A percentile compares a stretch with the other conserved stretches of the same genome.
Conservation (phyloP, 169 alveolate species). For the Ophryocystis elektroscirrha region DNA sequence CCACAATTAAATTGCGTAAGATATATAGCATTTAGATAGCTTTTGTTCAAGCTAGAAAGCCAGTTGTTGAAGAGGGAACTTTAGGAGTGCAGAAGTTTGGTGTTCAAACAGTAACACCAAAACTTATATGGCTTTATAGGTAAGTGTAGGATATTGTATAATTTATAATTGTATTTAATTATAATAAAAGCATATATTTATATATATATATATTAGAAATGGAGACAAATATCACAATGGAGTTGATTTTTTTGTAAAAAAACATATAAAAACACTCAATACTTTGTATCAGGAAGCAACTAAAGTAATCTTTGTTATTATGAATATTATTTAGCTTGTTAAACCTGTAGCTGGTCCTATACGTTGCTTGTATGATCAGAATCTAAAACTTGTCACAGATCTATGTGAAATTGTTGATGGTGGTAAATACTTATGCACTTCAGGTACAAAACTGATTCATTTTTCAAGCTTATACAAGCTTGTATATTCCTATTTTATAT, state of each 20-base stretch:
- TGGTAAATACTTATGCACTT: constrained; percentile 54
- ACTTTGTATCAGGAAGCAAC: constrained; percentile 40
- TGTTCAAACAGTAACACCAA: constrained; percentile 46
- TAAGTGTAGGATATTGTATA: too few relatives aligned
- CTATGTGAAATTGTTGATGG: constrained; percentile 54
- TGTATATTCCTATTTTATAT: too few relatives aligned
- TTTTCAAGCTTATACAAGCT: too few relatives aligned
- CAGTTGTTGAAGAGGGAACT: constrained; percentile 34
- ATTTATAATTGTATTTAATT: too few relatives aligned
- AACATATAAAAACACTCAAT: constrained; percentile 38
- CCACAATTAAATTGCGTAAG: constrained; percentile 17
- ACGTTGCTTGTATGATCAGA: constrained; percentile 50
- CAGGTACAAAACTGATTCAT: too few relatives aligned
- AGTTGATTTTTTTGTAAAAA: constrained; percentile 40
- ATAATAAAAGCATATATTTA: too few relatives aligned
- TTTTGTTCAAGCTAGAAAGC: constrained; percentile 1
- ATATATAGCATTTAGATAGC: background rate
- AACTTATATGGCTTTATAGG: constrained; percentile 54
- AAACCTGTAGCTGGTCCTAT: constrained; percentile 59
- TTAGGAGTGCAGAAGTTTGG: constrained; percentile 52
- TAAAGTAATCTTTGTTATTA: constrained; percentile 24
- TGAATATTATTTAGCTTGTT: constrained; percentile 3
- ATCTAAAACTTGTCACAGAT: constrained; percentile 31
- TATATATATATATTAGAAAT: too few relatives aligned
- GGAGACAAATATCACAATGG: constrained; percentile 65